phyloP scores from a whole-genome alignment of 129 eudicot genomes.

The Daucus carota region DH1_v3.0 NC_030389.2:1486501-1487000 shows the following conservation, averaged over 20 bases:
- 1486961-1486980: not conserved
- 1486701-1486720: too few relatives aligned
- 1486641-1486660: not conserved
- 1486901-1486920: slow-evolving; percentile 42
- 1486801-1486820: not conserved
- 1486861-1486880: slow-evolving; percentile 96
- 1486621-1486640: not conserved
- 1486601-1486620: too few relatives aligned
- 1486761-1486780: not conserved
- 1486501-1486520: too few relatives aligned
- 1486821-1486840: slow-evolving; percentile 1
- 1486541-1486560: not conserved
- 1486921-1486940: slow-evolving; percentile 71
- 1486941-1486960: slow-evolving; percentile 5
- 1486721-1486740: too few relatives aligned
- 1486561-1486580: too few relatives aligned
- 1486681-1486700: too few relatives aligned
- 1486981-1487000: not conserved
- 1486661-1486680: not conserved
- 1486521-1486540: not conserved
- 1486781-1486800: not conserved
- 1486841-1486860: slow-evolving; percentile 55
- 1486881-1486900: slow-evolving; percentile 48
- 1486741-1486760: too few relatives aligned
- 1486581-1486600: too few relatives aligned